Percentiles rank a stretch among this genome's conserved stretches.
These are phyloP conservation scores for Nemania sp. DNA, from an alignment of 2,329 filamentous ascomycete species.

Conservation along the genomic window DNA sequence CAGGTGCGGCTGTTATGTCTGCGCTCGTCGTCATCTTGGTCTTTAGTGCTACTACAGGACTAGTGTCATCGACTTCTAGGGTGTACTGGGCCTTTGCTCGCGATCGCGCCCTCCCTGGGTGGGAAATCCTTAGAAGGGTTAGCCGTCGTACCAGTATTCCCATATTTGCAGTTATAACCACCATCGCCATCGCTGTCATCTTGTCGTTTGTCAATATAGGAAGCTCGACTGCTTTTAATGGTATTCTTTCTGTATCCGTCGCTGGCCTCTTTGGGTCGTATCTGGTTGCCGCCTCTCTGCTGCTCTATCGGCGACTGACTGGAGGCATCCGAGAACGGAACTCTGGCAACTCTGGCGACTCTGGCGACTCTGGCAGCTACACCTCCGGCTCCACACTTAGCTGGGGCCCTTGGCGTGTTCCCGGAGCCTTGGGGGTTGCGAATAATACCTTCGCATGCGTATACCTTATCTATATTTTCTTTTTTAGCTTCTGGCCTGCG, in stretches of 20 bases:
- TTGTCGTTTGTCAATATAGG: constrained; percentile 29
- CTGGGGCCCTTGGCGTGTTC: constrained; percentile 29
- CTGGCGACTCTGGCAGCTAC: too few relatives aligned
- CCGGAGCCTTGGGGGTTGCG: constrained; percentile 16
- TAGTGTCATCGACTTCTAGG: constrained; percentile 61
- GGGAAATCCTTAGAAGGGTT: constrained; percentile 18
- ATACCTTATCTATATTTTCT: constrained; percentile 22
- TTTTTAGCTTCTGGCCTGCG: constrained; percentile 29
- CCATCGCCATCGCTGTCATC: constrained; percentile 11
- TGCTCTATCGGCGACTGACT: constrained; percentile 21
- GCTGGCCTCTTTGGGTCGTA: constrained; percentile 19
- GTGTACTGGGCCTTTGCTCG: constrained; percentile 57
- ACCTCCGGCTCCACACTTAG: too few relatives aligned
- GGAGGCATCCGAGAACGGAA: constrained; percentile 3
- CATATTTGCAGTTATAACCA: constrained; percentile 18
- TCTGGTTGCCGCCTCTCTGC: constrained; percentile 16
- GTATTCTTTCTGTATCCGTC: constrained; percentile 20
- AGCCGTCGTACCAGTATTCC: constrained; percentile 27
- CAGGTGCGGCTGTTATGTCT: constrained; percentile 54
- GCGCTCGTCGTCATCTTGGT: constrained; percentile 53
- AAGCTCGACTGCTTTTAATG: constrained; percentile 17
- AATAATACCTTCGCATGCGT: constrained; percentile 27
- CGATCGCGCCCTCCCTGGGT: constrained; percentile 27
- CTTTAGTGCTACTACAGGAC: constrained; percentile 53
- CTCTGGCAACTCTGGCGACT: too few relatives aligned